phyloP scores from a whole-genome alignment of 1,284 basidiomycete genomes.

The Ganoderma sinense region DNA sequence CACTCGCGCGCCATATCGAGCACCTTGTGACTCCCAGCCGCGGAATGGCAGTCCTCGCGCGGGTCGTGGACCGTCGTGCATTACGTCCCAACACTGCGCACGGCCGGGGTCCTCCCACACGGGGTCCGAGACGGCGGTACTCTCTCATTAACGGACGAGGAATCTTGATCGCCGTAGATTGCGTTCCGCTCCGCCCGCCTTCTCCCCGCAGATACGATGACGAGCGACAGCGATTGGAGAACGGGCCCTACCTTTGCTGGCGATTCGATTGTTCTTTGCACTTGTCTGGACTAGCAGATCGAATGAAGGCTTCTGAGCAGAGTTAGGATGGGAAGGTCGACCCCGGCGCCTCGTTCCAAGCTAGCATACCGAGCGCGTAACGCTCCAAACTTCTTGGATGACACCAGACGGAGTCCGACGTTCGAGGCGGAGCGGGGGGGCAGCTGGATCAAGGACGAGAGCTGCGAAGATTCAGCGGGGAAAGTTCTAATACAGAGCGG shows the following conservation, averaged over 20 bases:
- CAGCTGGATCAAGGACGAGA: conserved; percentile 9
- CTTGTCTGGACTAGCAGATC: conserved; percentile 14
- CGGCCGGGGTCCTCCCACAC: conserved; percentile 21
- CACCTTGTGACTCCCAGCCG: conserved; percentile 15
- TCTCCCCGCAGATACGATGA: conserved; percentile 15
- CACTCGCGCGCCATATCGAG: conserved; percentile 14
- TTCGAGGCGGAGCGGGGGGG: conserved; percentile 8
- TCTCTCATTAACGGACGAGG: conserved; percentile 30
- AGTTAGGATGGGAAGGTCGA: conserved; percentile 21
- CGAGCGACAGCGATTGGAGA: conserved; percentile 4
- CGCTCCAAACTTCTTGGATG: conserved; percentile 10
- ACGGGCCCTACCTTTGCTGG: not conserved
- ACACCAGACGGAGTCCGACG: conserved; percentile 11
- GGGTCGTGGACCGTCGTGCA: conserved; percentile 9
- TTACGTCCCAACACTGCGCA: conserved; percentile 15
- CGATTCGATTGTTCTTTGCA: conserved; percentile 10
- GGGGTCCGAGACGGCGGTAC: conserved; percentile 25
- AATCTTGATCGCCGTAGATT: conserved; percentile 34
- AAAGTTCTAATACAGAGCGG: conserved; percentile 5
- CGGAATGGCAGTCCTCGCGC: conserved; percentile 11
- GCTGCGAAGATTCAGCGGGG: conserved; percentile 9
- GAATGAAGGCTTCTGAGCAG: conserved; percentile 19
- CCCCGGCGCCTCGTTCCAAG: conserved; percentile 22
- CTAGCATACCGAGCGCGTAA: conserved; percentile 8
- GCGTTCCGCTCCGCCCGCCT: conserved; percentile 24